These are phyloP conservation scores for Daedalea quercina DNA, from an alignment of 768 basidiomycete species.

Conservation along the genomic window DNA sequence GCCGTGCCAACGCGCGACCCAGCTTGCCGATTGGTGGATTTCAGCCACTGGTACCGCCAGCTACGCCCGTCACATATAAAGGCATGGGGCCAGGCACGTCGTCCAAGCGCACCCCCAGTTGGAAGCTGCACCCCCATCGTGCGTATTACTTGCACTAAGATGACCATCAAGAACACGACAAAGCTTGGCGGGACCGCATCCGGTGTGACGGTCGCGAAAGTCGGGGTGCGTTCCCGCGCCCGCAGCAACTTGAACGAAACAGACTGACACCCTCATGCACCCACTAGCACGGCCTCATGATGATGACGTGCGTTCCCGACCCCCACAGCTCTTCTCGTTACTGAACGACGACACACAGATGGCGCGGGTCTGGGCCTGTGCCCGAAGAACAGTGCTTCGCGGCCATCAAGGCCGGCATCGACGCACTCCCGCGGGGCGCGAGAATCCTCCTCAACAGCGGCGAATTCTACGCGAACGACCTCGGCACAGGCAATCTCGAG, in stretches of 20 bases:
- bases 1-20: too few relatives aligned
- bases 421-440: conserved; percentile 32
- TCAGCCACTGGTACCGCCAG: too few relatives aligned
- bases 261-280: too few relatives aligned
- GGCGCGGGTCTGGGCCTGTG: conserved; percentile 28
- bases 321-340: not conserved
- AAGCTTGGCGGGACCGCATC: conserved; percentile 26
- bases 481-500: conserved; percentile 36
- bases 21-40: too few relatives aligned
- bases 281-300: conserved; percentile 42
- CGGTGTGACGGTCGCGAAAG: conserved; percentile 29
- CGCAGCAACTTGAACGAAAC: too few relatives aligned
- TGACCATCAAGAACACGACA: not conserved
- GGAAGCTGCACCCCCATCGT: too few relatives aligned
- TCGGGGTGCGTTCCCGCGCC: conserved; percentile 25
- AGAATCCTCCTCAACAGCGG: conserved; percentile 49
- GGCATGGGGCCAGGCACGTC: too few relatives aligned
- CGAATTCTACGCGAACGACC: conserved; percentile 49
- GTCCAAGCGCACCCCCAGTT: too few relatives aligned
- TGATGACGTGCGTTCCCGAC: conserved; percentile 39
- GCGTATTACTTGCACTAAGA: not conserved
- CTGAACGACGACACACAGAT: not conserved
- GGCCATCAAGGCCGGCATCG: conserved; percentile 48
- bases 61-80: too few relatives aligned
- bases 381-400: conserved; percentile 55